Base-by-base conservation (phyloP, 2,329 filamentous ascomycete genomes). In the Fusarium odoratissimum region DNA sequence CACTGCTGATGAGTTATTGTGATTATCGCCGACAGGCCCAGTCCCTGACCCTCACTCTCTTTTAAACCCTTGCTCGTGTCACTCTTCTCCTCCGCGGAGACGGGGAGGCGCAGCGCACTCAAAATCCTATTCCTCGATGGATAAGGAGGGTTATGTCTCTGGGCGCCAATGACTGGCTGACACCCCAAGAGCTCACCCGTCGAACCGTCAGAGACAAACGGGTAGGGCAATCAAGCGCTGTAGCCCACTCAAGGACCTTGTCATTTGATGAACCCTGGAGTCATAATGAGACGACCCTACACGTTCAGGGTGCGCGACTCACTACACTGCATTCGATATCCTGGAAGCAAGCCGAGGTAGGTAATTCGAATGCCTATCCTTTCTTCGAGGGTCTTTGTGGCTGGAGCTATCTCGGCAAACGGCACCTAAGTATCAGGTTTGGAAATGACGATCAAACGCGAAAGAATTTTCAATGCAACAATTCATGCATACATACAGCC, bases 141-240 rank as follows among this genome's bases (percentile, higher is more conserved):
- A 45, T 25, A 51, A 40, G 49, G 33, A 28, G 37, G 42, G 59
- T 30, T 57, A 69, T 69, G 66, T 69, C 66, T 69, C 41, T 64
- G 49, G 44, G 33, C 58, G 35, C 33, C 23, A 62, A 28, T 49
- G 49, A 69, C 66, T 69, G 66, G 66, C 30, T 35, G 60, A 33
- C 38, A n/a, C n/a, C 42, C 30, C 28, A 49, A 60, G 49, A 51
- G 33, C 64, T 62, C 56, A 42, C 57, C 64, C 49, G 57, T 69
- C 44, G 59, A 60, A 35, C 37, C 51, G 17, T 51, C 41, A 31
- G 49, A 54, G 33, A 54, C 49, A 61, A 52, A 69, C 64, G 44
- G 58, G 58, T 64, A 69, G 21, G 64, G 63, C 64, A 57, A 51
- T 49, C 46, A 57, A 56, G 41, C 40, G 40, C 37, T 62, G 49